These are phyloP conservation scores for Pterulicium gracile DNA, from an alignment of 1,284 basidiomycete species.

Conservation along the genomic window DNA sequence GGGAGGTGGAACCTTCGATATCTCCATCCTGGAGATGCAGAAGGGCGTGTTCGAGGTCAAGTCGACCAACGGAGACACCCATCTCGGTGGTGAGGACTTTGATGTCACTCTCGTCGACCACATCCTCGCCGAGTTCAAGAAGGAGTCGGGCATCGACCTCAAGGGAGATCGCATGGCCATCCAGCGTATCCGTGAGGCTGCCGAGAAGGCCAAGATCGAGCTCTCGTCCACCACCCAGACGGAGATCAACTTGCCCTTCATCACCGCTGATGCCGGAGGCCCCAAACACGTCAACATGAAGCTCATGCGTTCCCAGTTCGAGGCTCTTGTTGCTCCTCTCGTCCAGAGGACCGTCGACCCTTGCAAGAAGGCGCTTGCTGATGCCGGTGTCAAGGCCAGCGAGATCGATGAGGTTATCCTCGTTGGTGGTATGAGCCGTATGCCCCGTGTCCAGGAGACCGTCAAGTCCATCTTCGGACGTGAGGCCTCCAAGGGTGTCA, in stretches of 20 bases:
- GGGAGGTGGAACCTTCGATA: slow-evolving; percentile 94
- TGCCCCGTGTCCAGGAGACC: slow-evolving; percentile 91
- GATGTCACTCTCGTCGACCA: slow-evolving; percentile 86
- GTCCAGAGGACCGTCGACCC: slow-evolving; percentile 92
- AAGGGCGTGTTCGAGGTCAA: slow-evolving; percentile 99
- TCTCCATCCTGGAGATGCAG: slow-evolving; percentile 98
- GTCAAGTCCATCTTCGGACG: slow-evolving; percentile 89
- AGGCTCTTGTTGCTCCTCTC: slow-evolving; percentile 74
- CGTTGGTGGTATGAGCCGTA: slow-evolving; percentile 97
- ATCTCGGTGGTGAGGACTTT: slow-evolving; percentile 98
- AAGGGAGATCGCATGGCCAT: slow-evolving; percentile 92
- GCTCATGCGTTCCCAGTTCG: slow-evolving; percentile 84
- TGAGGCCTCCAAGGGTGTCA: slow-evolving; percentile 96
- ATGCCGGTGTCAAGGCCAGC: slow-evolving; percentile 86
- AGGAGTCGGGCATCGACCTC: slow-evolving; percentile 79
- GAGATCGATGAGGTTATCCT: slow-evolving; percentile 96
- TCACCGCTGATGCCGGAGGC: slow-evolving; percentile 88
- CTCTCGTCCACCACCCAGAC: slow-evolving; percentile 90
- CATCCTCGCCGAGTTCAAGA: slow-evolving; percentile 91
- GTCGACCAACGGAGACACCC: slow-evolving; percentile 98
- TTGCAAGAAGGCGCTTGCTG: slow-evolving; percentile 90
- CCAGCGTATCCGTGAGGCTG: slow-evolving; percentile 96
- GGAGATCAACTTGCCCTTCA: slow-evolving; percentile 95
- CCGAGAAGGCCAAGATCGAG: slow-evolving; percentile 99
- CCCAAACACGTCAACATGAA: slow-evolving; percentile 96